Evolutionary conservation across 768 basidiomycete species (phyloP), one percentile per base, ranked within the genome.

Genomic region (Lentinula sp.): DNA sequence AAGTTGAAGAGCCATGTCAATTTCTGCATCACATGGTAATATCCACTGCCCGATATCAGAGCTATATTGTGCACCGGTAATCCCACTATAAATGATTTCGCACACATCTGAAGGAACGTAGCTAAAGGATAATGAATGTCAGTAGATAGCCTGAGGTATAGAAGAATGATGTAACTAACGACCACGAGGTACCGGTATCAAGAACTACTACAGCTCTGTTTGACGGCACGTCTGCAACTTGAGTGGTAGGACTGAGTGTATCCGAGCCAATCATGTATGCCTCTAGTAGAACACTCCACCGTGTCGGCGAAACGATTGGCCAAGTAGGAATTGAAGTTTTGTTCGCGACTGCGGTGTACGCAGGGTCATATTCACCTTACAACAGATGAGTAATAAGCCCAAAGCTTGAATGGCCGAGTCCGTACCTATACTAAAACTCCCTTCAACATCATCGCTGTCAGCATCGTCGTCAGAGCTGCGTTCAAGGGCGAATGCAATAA

Each of bases 101-200:
- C 83, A 85, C 28, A 88, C 80, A 1, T 79, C 83, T 54, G 77
- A 71, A 1, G 92, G 83, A 5, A 82, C 88, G 70, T 94, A 93
- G 18, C 90, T 90, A 67, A 45, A 60, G 18, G 6, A 39, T 39
- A 4, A 57, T 41, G 43, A 23, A 61, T 20, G 46, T 48, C 9
- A 48, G 46, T 23, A 23, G 8, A 28, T 28, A 28, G 28, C 4
- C 28, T 18, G 8, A 20, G 46, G 16, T 9, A 48, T 20, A 8
- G 7, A 48, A 48, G 8, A 8, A 20, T 9, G 9, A 10, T 48
- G 16, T 9, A 45, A 56, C 88, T 61, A 69, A 90, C 87, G 88
- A 85, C 70, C 85, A 91, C 2, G 91, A 91, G 3, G 92, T 87
- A 6, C 92, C 92, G 61, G 83, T 92, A 70, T 94, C 92, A 58